Evolutionary conservation across 345 rosid species (phyloP), one percentile per base, ranked within the genome.

Genomic region (Pelargonium nanum): DNA sequence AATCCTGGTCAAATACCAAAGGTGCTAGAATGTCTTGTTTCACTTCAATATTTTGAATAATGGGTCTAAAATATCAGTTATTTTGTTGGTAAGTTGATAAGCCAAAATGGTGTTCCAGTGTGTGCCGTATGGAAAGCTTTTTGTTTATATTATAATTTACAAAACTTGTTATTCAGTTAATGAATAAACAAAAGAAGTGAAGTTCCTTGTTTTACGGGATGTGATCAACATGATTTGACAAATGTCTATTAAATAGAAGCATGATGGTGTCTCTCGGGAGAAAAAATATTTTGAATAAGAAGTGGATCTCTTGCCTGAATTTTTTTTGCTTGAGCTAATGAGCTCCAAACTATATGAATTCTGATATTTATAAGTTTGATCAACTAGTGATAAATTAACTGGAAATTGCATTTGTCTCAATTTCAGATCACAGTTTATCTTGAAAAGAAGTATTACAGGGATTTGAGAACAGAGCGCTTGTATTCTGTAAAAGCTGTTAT

Each of bases 401-500:
- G 48, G 15, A 40, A 12, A 8, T 40, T 40, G 48, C 26, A 13
- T 23, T 26, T 45, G 15, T 60, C 13, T 22, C 70, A 48, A 61
- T 68, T 24, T 65, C 85, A 88, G 90, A 88, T 88, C 51, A 76
- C 96, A 53, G 72, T 68, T 55, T 76, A 74, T 70, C 86, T 88
- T 65, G 93, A 88, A 77, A 90, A 85, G 75, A 80, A 81, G 71
- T 84, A 81, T 72, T 88, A 83, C 83, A 88, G 63, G 79, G 89
- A 88, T 65, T 56, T 88, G 78, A 83, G 93, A 74, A 75, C 30
- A 56, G 87, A 85, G 72, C 86, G 80, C 50, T 74, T 85, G 64
- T 76, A 76, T 23, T 74, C 74, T 65, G 88, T 82, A 16, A 82
- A 77, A 72, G 74, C 70, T 68, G 83, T 85, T 30, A 75, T 85